Base-by-base conservation (phyloP, 139 green algal species). In the Dunaliella primolecta region DNA sequence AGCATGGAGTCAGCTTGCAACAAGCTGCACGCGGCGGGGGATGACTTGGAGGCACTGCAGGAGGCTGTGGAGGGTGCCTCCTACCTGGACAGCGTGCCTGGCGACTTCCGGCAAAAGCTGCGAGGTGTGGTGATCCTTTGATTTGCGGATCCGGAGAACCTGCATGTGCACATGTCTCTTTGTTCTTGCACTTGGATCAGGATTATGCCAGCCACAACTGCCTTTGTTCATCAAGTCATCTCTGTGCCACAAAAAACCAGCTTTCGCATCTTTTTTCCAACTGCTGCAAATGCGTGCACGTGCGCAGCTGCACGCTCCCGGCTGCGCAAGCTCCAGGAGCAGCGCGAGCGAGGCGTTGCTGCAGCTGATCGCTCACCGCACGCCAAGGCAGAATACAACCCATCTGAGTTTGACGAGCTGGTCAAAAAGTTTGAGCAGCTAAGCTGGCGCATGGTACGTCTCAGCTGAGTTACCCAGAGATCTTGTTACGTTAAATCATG, bases 361-460 rank as follows among this genome's bases (percentile, higher is more conserved):
- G 75, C 36, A 33, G 56, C 74, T 37, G 83, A 87, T 36, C 88
- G 85, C 33, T 96, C 93, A 0, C 93, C 93, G 0, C 93, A 96
- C 76, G 86, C 83, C 46, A 95, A 95, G 81, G 86, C 90, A 64
- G 90, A 84, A 32, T 98, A 98, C 84, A 89, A 93, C 81, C 82
- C 81, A 0, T 82, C 34, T 2, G 91, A 97, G 74, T 98, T 96
- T 81, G 89, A 91, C 0, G 75, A 64, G 25, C 82, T 81, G 30
- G 11, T 37, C 55, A 46, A 83, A 2, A 93, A 92, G 78, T 97
- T 96, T 85, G 91, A 96, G 80, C 93, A 94, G 87, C 92, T 98
- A 1, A 96, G 95, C 84, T 98, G 96, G 95, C 91, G 95, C 85
- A 97, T 98, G 89, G 93, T 97, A 37, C 72, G 74, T 64, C n/a